Conservation (phyloP, 441 rosid genomes). For the Pelargonium fulgidum region DNA sequence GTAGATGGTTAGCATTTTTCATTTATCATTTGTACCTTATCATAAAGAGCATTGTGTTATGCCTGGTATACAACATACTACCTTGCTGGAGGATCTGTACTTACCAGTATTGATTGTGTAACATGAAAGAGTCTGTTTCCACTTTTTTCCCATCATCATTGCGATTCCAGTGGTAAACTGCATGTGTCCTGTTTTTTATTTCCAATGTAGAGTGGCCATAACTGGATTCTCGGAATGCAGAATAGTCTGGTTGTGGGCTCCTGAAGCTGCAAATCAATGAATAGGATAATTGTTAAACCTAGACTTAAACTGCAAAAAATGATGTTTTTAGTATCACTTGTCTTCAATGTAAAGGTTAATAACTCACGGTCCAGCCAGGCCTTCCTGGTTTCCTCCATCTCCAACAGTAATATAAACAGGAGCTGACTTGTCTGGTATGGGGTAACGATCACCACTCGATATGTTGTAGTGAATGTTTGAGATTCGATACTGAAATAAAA, state of each 20-base stretch:
- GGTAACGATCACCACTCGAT: slow-evolving; percentile 56
- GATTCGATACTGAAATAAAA: slow-evolving; percentile 55
- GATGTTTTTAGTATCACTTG: no score
- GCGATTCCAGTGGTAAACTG: slow-evolving; percentile 66
- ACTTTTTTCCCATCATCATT: slow-evolving; percentile 65
- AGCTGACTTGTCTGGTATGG: slow-evolving; percentile 66
- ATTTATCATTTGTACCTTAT: no score
- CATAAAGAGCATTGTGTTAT: no score
- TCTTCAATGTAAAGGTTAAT: not conserved
- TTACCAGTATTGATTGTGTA: slow-evolving; percentile 61
- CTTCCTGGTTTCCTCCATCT: slow-evolving; percentile 97
- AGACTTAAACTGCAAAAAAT: no score
- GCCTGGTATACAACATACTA: no score
- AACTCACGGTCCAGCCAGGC: slow-evolving; percentile 70
- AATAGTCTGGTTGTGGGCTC: slow-evolving; percentile 70
- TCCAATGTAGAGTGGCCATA: slow-evolving; percentile 67
- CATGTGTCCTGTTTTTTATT: slow-evolving; percentile 62
- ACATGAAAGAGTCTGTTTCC: slow-evolving; percentile 43
- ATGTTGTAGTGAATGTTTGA: slow-evolving; percentile 66
- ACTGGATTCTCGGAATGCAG: slow-evolving; percentile 83
- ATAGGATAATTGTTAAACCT: not conserved
- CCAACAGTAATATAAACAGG: slow-evolving; percentile 88
- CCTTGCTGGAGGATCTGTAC: slow-evolving; percentile 19
- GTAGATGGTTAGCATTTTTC: no score
- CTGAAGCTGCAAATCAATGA: slow-evolving; percentile 37